Evolutionary conservation across 345 rosid species (phyloP), one percentile per base, ranked within the genome.

Genomic region (Physaria fendleri): DNA sequence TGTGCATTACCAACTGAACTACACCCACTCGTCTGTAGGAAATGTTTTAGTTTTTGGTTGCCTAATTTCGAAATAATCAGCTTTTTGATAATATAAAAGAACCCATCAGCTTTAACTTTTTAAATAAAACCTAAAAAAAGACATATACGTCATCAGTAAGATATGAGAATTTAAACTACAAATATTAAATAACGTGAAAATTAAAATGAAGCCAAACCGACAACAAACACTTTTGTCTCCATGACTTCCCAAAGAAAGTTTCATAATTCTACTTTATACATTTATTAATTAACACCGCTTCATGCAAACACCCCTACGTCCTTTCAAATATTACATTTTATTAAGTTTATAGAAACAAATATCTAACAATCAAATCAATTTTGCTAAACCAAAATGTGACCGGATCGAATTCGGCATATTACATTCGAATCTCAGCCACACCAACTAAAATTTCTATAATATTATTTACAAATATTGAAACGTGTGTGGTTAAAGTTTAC

Each of bases 161-260:
- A 62, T 62, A 54, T 30, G 39, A 62, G 51, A 55, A 38, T 55
- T 69, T 8, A 25, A 61, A 45, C 44, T 28, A 37, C 1, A 29
- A 69, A 46, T 55, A 69, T 62, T n/a, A n/a, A 22, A 46, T 54
- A 69, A 62, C 63, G 63, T 62, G n/a, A n/a, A 45, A 44, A 20
- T 46, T 46, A 54, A 35, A 68, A 46, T 62, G 74, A 22, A 54
- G 68, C 74, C 74, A 62, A 54, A 69, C 74, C 68, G 68, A 69
- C 74, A 62, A 61, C 74, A 62, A 45, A 54, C 63, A 62, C 68
- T 53, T 69, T 69, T 69, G 74, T 69, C 74, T 68, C 62, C 57
- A 61, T 61, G 62, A 61, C 73, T 62, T 57, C 63, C 63, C 74
- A 54, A 69, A 45, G 21, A 43, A 60, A 68, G 42, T 55, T 68